Evolutionary conservation across 2,329 filamentous ascomycete species (phyloP).

Genomic region (Monosporascus sp.): DNA sequence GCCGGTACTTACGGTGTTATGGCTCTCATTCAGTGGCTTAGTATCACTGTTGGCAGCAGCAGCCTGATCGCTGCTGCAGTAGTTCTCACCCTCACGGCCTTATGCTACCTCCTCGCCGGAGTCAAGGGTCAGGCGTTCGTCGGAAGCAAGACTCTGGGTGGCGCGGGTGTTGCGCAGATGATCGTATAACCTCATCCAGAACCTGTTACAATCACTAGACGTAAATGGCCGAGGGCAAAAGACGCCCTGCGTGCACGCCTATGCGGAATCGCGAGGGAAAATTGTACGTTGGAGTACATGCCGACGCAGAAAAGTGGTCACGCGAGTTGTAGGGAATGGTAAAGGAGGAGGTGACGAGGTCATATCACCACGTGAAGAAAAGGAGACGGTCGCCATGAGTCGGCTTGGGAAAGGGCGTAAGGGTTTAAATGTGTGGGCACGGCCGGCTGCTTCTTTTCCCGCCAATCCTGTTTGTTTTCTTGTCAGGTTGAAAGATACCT

Average conservation of each 20-base stretch:
- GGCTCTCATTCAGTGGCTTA: conserved; percentile 80
- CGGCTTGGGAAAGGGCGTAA: neutral
- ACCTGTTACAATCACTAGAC: neutral
- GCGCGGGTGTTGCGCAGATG: conserved; percentile 93
- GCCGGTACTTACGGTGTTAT: conserved; percentile 79
- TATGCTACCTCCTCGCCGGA: conserved; percentile 77
- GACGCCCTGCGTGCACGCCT: neutral
- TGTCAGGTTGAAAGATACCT: neutral
- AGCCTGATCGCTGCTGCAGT: conserved; percentile 84
- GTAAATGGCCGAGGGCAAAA: neutral
- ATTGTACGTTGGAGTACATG: neutral
- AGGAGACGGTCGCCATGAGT: neutral
- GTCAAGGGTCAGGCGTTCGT: conserved; percentile 82
- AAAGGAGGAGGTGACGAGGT: neutral
- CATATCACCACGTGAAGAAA: neutral
- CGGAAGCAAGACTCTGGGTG: conserved; percentile 92
- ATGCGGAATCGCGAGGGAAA: neutral
- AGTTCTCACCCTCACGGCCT: conserved; percentile 67
- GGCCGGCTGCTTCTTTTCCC: neutral
- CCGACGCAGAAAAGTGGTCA: neutral
- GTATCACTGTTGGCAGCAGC: conserved; percentile 57
- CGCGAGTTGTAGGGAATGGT: neutral
- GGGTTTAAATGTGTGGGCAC: neutral
- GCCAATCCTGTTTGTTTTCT: neutral
- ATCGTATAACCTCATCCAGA: conserved; percentile 63